phyloP scores from a whole-genome alignment of 352 stramenopile genomes.

The Phytophthora uliginosa region DNA sequence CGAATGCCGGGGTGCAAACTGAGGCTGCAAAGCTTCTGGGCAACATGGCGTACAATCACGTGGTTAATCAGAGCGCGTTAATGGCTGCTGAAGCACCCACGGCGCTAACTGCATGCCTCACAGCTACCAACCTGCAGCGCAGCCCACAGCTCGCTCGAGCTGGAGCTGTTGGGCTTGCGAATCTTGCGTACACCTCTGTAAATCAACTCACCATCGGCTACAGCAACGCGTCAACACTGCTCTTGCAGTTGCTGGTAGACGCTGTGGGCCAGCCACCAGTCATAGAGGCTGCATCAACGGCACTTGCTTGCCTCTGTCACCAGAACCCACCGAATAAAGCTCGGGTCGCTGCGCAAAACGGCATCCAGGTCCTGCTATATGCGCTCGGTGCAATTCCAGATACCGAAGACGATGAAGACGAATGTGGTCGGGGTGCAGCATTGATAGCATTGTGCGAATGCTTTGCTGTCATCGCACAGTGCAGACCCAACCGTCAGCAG shows the following conservation, averaged over 20 bases:
- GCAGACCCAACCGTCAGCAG: conserved; percentile 54
- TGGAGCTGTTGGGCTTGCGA: conserved; percentile 65
- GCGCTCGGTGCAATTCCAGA: conserved; percentile 45
- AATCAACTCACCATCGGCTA: conserved; percentile 86
- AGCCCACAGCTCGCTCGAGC: conserved; percentile 51
- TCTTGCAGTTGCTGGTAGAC: conserved; percentile 77
- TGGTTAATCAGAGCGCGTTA: conserved; percentile 77
- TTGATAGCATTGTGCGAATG: conserved; percentile 64
- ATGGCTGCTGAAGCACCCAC: conserved; percentile 70
- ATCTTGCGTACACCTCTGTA: conserved; percentile 73
- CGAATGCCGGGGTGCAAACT: conserved; percentile 43
- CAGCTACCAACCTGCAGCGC: conserved; percentile 44
- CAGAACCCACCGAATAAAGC: conserved; percentile 76
- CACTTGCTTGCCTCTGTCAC: conserved; percentile 69
- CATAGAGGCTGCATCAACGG: conserved; percentile 55
- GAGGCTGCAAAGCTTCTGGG: conserved; percentile 75
- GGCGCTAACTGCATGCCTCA: conserved; percentile 43
- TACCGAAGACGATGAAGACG: conserved; percentile 33
- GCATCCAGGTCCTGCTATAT: conserved; percentile 78
- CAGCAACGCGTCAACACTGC: conserved; percentile 64
- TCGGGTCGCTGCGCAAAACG: conserved; percentile 70
- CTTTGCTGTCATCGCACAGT: conserved; percentile 56
- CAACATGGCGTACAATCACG: conserved; percentile 75
- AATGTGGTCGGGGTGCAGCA: conserved; percentile 41
- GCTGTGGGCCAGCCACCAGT: conserved; percentile 45